Percentiles rank a stretch among this genome's conserved stretches.
Conservation (phyloP, 257 asterid genomes). For the Osmanthus fragrans region DNA sequence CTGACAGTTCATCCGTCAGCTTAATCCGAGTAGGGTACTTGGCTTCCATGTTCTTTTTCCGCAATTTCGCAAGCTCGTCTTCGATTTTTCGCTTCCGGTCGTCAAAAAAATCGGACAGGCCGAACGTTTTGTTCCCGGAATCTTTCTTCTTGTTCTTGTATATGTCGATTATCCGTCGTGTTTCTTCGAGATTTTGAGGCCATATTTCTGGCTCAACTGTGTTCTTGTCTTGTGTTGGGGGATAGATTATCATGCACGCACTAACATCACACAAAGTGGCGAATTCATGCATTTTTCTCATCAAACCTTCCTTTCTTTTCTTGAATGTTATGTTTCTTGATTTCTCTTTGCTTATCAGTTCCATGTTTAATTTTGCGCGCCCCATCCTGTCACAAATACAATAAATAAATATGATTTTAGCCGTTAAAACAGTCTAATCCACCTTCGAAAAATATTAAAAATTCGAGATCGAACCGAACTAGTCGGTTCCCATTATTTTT, state of each 20-base stretch:
- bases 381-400: constrained; percentile 42
- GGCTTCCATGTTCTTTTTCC: constrained; percentile 41
- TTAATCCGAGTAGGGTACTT: constrained; percentile 44
- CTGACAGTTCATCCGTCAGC: constrained; percentile 22
- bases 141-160: constrained; percentile 45
- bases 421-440: not conserved
- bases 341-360: constrained; percentile 52
- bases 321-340: constrained; percentile 54
- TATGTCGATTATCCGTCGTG: constrained; percentile 35
- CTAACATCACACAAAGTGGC: constrained; percentile 67
- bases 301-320: constrained; percentile 63
- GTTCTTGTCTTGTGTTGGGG: constrained; percentile 36
- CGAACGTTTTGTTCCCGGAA: constrained; percentile 37
- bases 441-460: not conserved
- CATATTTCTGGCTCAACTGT: constrained; percentile 44
- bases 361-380: constrained; percentile 70
- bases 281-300: constrained; percentile 62
- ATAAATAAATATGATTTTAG: not conserved
- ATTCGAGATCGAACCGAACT: no score
- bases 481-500: no score
- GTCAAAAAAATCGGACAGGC: constrained; percentile 48
- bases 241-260: constrained; percentile 67
- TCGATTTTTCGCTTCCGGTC: constrained; percentile 47
- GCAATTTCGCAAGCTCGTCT: constrained; percentile 47
- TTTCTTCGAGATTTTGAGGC: constrained; percentile 47